These are phyloP conservation scores for Salvia sclarea DNA, from an alignment of 305 asterid genomes.

Conservation along the genomic window DNA sequence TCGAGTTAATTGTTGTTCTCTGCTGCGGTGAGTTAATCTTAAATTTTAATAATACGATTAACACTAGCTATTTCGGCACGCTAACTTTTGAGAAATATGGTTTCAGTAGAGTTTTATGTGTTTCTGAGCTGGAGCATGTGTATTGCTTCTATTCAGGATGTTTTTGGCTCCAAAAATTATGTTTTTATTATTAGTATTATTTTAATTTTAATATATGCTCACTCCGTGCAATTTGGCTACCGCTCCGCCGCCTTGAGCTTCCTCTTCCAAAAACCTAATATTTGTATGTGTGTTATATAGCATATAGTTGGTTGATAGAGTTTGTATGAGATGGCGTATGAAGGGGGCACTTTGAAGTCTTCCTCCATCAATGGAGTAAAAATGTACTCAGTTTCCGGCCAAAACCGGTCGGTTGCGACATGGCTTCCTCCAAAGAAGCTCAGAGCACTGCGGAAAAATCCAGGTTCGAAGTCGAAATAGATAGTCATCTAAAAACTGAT, in stretches of 20 bases:
- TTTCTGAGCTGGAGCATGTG: background rate
- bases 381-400: slow-evolving; percentile 70
- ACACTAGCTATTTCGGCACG: background rate
- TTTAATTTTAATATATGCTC: background rate
- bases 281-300: background rate
- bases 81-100: background rate
- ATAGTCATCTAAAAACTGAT: background rate
- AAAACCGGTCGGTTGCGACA: slow-evolving; percentile 61
- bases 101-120: background rate
- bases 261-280: background rate
- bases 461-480: slow-evolving; percentile 37
- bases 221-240: background rate
- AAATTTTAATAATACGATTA: background rate
- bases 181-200: no score
- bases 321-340: slow-evolving; percentile 52
- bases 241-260: background rate
- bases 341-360: slow-evolving; percentile 85
- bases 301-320: slow-evolving; percentile 25
- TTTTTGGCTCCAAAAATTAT: background rate
- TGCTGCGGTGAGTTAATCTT: background rate
- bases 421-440: slow-evolving; percentile 89
- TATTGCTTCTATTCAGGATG: background rate
- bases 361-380: slow-evolving; percentile 85
- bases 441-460: slow-evolving; percentile 80
- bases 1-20: background rate